Base-by-base conservation (phyloP, 352 stramenopile genomes). In the Phytopythium litorale region DNA sequence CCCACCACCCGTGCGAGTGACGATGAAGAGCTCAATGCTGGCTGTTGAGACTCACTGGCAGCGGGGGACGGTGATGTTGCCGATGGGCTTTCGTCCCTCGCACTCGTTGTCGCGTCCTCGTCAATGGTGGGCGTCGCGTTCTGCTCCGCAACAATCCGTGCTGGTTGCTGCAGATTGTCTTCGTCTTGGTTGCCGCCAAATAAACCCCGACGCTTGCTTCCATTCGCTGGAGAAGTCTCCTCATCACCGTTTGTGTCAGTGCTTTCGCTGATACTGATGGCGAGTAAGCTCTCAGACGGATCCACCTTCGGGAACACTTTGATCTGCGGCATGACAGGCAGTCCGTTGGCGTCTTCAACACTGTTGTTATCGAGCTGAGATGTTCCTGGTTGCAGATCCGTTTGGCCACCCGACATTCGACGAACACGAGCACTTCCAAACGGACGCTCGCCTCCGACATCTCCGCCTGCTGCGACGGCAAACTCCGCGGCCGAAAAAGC, bases 221-320 rank as follows among this genome's bases (percentile, higher is more conserved):
- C 8, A 9, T 56, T 23, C 19, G n/a, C n/a, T 18, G 32, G 30
- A 12, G 19, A 2, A 18, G 7, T 19, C 8, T 55, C 7, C 30
- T 33, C 19, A 38, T n/a, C 43, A 38, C 33, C 43, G 9, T n/a
- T 18, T 3, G 7, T 21, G 5, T 73, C 64, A 0, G 5, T 42
- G 6, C 42, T 40, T 2, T 70, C 70, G 33, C 42, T 43, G 30
- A 66, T 16, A 45, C 62, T 65, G 38, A 58, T 65, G 9, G 73
- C 28, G 21, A 76, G 55, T 7, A 67, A 58, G n/a, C 71, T 72
- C 38, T 82, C 73, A 1, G 67, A 66, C 4, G 68, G 68, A 54
- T 82, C 73, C 3, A 79, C 64, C 54, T 82, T 82, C 0, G 68
- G 52, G 37, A 79, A 82, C 30, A 57, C 43, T 18, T 62, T 4